Evolutionary conservation across 139 green algal species (phyloP).

Genomic region (Pedinophyceae sp.): DNA sequence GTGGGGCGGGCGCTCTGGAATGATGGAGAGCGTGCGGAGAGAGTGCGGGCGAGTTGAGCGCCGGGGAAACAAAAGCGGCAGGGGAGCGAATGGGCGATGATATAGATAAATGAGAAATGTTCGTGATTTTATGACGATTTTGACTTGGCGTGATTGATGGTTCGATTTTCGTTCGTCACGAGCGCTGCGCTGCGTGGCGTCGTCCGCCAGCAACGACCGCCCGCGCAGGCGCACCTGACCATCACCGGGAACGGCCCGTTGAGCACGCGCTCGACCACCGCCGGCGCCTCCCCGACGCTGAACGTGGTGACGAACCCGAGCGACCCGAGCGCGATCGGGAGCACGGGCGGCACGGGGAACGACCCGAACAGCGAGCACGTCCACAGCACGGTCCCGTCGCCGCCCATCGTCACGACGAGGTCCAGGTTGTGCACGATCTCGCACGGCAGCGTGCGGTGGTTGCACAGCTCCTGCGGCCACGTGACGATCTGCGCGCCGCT

Average conservation of each 20-base stretch:
- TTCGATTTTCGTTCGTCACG: too few species aligned
- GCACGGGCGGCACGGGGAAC: constrained; percentile 48
- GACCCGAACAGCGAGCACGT: constrained; percentile 60
- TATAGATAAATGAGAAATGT: too few species aligned
- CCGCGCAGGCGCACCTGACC: background rate
- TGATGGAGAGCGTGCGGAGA: too few species aligned
- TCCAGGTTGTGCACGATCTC: constrained; percentile 42
- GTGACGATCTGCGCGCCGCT: too few species aligned
- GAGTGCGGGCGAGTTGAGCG: too few species aligned
- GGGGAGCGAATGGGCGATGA: too few species aligned
- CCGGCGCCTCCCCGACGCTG: constrained; percentile 10
- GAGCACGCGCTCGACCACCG: constrained; percentile 22
- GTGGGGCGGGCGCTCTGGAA: too few species aligned
- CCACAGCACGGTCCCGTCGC: constrained; percentile 85
- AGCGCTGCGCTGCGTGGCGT: too few species aligned
- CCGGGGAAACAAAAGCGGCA: too few species aligned
- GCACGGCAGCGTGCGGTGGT: constrained; percentile 11
- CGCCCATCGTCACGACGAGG: constrained; percentile 66
- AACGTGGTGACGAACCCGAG: constrained; percentile 87
- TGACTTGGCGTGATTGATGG: background rate
- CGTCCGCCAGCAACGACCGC: too few species aligned
- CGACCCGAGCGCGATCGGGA: constrained; percentile 71
- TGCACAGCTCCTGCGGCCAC: background rate
- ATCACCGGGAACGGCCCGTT: background rate
- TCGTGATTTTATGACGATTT: too few species aligned